Percentiles rank a stretch among this genome's conserved stretches.
phyloP scores from a whole-genome alignment of 306 rosid species.

The Vigna trinervia region DNA sequence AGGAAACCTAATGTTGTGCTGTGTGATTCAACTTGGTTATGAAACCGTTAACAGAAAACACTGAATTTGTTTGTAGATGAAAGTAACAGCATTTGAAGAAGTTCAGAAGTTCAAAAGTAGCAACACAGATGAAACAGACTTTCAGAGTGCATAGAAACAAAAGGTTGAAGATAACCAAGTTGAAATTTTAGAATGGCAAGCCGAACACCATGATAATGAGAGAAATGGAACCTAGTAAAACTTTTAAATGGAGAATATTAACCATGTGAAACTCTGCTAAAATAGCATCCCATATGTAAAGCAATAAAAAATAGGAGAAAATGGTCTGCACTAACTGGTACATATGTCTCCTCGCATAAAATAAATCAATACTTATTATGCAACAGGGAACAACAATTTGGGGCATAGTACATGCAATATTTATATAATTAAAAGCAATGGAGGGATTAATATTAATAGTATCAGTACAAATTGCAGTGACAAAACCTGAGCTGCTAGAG shows the following conservation, averaged over 20 bases:
- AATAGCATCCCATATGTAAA: no score
- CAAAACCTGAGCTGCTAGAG: conserved; percentile 91
- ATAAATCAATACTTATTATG: not conserved
- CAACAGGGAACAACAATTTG: conserved; percentile 21
- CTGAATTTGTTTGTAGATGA: conserved; percentile 23
- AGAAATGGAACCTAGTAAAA: no score
- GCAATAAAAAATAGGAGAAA: no score
- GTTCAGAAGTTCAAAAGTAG: conserved; percentile 14
- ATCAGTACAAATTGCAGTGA: conserved; percentile 28
- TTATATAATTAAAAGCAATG: not conserved
- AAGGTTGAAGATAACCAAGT: conserved; percentile 8
- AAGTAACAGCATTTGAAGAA: not conserved
- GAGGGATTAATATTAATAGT: conserved; percentile 1
- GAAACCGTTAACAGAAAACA: not conserved
- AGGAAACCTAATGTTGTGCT: conserved; percentile 4
- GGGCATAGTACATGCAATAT: conserved; percentile 13
- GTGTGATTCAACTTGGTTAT: not conserved
- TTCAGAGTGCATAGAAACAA: not conserved
- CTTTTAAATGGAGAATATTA: no score
- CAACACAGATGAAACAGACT: not conserved
- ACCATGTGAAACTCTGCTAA: no score
- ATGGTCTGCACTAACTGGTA: not conserved
- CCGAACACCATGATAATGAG: not conserved
- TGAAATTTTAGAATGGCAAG: conserved; percentile 11
- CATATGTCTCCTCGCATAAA: conserved; percentile 21